phyloP scores from a whole-genome alignment of 2,329 filamentous ascomycete genomes.

The Botryosphaeria dothidea region DNA sequence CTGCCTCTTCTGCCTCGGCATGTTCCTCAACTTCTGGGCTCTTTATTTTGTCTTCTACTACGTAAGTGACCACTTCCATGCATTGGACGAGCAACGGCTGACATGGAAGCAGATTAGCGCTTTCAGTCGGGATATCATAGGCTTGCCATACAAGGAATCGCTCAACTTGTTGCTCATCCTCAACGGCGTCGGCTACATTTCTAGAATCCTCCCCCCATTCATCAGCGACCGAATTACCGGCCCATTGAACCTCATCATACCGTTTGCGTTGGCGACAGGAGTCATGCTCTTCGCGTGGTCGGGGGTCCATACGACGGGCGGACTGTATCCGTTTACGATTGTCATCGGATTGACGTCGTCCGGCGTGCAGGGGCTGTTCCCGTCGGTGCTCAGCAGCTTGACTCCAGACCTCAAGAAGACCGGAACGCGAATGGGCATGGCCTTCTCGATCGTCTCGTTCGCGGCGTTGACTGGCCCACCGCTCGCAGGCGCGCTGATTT shows the following conservation, averaged over 20 bases:
- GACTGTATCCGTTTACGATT: constrained; percentile 33
- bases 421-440: constrained; percentile 39
- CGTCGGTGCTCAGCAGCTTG: constrained; percentile 26
- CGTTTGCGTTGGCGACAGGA: constrained; percentile 7
- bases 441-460: constrained; percentile 38
- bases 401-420: constrained; percentile 34
- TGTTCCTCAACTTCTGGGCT: constrained; percentile 22
- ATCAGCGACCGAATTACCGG: constrained; percentile 52
- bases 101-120: constrained; percentile 13
- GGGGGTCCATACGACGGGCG: constrained; percentile 28
- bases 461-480: constrained; percentile 37
- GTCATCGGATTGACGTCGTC: constrained; percentile 33
- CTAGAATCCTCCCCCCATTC: constrained; percentile 59
- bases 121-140: constrained; percentile 28
- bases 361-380: constrained; percentile 27
- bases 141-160: constrained; percentile 45
- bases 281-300: constrained; percentile 31
- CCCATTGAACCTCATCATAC: constrained; percentile 19
- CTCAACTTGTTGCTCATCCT: constrained; percentile 65
- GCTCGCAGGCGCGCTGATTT: constrained; percentile 37
- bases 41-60: constrained; percentile 22
- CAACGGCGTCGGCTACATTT: constrained; percentile 62
- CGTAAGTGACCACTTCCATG: background rate
- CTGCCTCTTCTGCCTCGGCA: constrained; percentile 18
- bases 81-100: background rate